phyloP scores from a whole-genome alignment of 768 basidiomycete genomes.

The Pisolithus microcarpus region DNA sequence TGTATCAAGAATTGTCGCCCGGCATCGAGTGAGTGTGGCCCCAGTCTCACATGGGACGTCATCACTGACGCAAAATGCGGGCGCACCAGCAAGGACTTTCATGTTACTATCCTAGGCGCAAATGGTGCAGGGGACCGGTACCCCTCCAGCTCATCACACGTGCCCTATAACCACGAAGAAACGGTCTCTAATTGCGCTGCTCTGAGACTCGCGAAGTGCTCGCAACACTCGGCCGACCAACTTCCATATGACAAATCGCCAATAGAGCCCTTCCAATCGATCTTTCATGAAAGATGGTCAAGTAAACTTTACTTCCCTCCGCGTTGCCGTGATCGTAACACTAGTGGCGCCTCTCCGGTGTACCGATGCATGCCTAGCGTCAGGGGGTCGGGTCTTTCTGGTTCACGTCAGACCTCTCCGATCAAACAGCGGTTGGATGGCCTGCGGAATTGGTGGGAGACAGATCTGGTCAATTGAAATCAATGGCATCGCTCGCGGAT shows the following conservation, averaged over 20 bases:
- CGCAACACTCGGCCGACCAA: constrained; percentile 97
- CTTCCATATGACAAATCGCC: constrained; percentile 88
- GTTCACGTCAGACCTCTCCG: constrained; percentile 86
- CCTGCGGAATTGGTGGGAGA: constrained; percentile 77
- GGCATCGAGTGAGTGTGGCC: no score
- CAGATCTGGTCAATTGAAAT: constrained; percentile 10
- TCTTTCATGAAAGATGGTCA: constrained; percentile 74
- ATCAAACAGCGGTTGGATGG: constrained; percentile 96
- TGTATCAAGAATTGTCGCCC: no score
- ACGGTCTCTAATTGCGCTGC: constrained; percentile 82
- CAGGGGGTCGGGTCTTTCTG: constrained; percentile 92
- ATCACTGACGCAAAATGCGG: constrained; percentile 1
- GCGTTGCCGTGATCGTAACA: constrained; percentile 4
- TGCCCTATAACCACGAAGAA: constrained; percentile 73
- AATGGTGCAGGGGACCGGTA: constrained; percentile 92
- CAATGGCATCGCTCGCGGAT: constrained; percentile 10
- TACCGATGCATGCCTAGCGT: constrained; percentile 75
- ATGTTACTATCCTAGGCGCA: constrained; percentile 91
- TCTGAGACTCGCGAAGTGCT: constrained; percentile 96
- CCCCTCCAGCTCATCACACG: constrained; percentile 87
- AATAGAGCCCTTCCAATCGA: constrained; percentile 84
- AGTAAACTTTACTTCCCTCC: constrained; percentile 24
- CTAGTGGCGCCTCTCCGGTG: constrained; percentile 5
- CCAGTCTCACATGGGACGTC: constrained; percentile 1
- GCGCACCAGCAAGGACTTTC: constrained; percentile 76